Base-by-base conservation (phyloP, 2,329 filamentous ascomycete species). In the Pseudogymnoascus sp. region DNA sequence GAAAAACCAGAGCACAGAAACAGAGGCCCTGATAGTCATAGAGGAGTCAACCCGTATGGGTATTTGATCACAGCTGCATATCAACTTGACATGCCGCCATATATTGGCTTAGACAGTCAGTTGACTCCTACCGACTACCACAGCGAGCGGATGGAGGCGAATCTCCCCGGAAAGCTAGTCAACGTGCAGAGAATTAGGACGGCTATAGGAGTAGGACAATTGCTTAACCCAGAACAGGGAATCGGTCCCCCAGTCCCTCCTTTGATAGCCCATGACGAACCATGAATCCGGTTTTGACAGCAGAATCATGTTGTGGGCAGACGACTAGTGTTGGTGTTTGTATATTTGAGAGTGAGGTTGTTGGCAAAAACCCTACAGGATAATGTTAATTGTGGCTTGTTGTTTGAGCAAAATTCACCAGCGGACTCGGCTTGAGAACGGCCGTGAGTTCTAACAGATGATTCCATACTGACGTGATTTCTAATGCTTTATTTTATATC, bases 401-500 rank as follows among this genome's bases (percentile, higher is more conserved):
- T 31, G 25, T 18, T 33, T 12, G n/a, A 21, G 28, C 25, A 33
- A 55, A 33, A 33, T 55, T 55, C 49, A 55, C 25, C 2, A 7
- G 11, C 9, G 33, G 25, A 3, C n/a, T 55, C 9, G n/a, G 9
- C 16, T 55, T 33, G 28, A 9, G 49, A 18, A 55, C 2, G 8
- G 11, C 49, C 28, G 11, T 18, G 28, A 33, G 25, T 18, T 21
- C 28, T 14, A 55, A 16, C n/a, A 33, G 49, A 4, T 33, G 12
- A 55, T 55, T 55, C 28, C 12, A 28, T 14, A 55, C 16, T 9
- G 16, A 55, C n/a, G 49, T 55, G 49, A 55, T 55, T 55, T 33
- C 49, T 55, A 55, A 55, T 33, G 25, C 9, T 55, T 55, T 33
- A 16, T 33, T 33, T 55, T 55, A 55, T 55, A 33, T 55, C 49